Evolutionary conservation across 176 grass and related monocot genomes (phyloP), one percentile per base, ranked within the genome.

Genomic region (Musa beccarii): DNA sequence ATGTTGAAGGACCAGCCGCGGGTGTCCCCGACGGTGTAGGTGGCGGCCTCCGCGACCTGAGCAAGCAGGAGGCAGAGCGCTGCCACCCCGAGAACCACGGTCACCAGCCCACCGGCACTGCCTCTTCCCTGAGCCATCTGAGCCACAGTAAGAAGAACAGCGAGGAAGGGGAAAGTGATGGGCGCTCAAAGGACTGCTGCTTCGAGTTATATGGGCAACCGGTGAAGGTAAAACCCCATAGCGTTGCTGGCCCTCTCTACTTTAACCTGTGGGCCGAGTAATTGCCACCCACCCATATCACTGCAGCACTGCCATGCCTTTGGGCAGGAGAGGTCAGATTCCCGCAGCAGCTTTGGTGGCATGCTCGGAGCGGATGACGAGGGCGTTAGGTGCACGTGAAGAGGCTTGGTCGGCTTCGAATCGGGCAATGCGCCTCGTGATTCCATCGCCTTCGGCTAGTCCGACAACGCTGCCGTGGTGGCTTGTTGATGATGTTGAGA

Each of bases 81-180:
- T 17, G 16, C 25, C 3, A 29, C 2, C 8, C 49, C 63, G 22
- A 67, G 8, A 25, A 51, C 2, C 10, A 9, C 17, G 49, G 49
- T 19, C 10, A 4, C 49, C 22, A 2, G 4, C 15, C 1, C 71
- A 3, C 52, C 24, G 8, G 25, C 77, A 59, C 52, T 79, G 52
- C 77, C 77, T 43, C 77, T 70, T 79, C 77, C 77, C 77, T 55
- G 63, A 69, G 52, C 77, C 77, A 79, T 69, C 21, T 66, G 21
- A 66, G 24, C 23, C 11, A 25, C 10, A 25, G 20, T 3, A 26
- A 22, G 1, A 28, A 66, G 23, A 25, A 43, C 34, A 6, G 34
- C 34, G 63, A 25, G 10, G 63, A 25, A 66, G 54, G 16, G 54
- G 54, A 12, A 56, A 43, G 34, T 43, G 34, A 43, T 43, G 34